Conservation (phyloP, 2,329 filamentous ascomycete genomes). For the Verticillium nubilum region DNA sequence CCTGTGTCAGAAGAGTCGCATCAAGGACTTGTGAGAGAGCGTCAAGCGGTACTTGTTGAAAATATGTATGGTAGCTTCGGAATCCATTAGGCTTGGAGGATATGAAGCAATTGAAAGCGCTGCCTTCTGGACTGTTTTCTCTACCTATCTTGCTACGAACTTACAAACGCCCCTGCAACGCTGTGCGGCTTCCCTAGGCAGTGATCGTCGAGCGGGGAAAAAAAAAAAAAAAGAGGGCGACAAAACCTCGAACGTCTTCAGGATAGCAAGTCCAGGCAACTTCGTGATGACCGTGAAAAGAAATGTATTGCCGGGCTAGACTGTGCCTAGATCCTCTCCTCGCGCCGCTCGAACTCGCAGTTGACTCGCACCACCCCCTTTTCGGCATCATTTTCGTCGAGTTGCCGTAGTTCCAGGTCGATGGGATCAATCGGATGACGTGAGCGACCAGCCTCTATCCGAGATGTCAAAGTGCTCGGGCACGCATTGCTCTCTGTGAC, state of each 20-base stretch:
- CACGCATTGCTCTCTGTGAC: slow-evolving; percentile 6
- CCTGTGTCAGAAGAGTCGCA: too few species aligned
- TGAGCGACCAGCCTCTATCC: slow-evolving; percentile 15
- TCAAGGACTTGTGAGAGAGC: too few species aligned
- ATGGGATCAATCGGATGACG: slow-evolving; percentile 17
- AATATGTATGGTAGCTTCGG: too few species aligned
- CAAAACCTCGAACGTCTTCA: neutral
- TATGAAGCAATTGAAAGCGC: too few species aligned
- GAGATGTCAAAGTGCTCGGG: slow-evolving; percentile 17
- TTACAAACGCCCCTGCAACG: neutral
- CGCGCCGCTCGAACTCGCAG: slow-evolving; percentile 22
- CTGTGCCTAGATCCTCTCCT: slow-evolving; percentile 21
- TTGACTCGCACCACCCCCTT: slow-evolving; percentile 21
- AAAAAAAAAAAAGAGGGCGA: too few species aligned
- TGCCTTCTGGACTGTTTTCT: too few species aligned
- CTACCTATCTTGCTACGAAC: too few species aligned
- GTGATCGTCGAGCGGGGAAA: too few species aligned
- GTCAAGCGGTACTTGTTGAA: too few species aligned
- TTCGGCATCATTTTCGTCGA: slow-evolving; percentile 14
- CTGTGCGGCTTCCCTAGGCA: neutral
- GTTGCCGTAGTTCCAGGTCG: slow-evolving; percentile 26
- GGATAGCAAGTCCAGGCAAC: neutral
- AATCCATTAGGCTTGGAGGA: too few species aligned
- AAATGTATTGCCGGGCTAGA: neutral
- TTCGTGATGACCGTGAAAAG: neutral